These are phyloP conservation scores for Gaillardinia entomophila DNA, from an alignment of 805 yeast species.

Conservation along the genomic window DNA sequence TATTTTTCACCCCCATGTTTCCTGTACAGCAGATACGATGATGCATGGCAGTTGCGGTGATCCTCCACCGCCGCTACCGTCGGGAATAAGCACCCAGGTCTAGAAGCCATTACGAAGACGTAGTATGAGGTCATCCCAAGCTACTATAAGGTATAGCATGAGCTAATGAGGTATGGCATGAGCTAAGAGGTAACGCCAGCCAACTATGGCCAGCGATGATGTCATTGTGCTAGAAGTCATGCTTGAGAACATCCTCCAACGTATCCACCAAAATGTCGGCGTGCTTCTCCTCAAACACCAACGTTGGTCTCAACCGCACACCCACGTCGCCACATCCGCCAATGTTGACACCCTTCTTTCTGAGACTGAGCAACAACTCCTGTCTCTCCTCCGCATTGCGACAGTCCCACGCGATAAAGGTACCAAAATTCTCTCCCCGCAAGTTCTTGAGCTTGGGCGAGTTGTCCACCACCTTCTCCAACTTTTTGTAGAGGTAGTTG, in stretches of 20 bases:
- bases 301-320: constrained; percentile 61
- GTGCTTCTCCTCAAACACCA: constrained; percentile 56
- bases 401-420: constrained; percentile 63
- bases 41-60: too few relatives aligned
- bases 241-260: constrained; percentile 24
- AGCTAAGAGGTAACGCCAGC: too few relatives aligned
- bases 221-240: background rate
- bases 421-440: constrained; percentile 60
- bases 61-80: too few relatives aligned
- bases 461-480: constrained; percentile 32
- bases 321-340: constrained; percentile 63
- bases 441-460: constrained; percentile 43
- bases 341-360: constrained; percentile 52
- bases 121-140: too few relatives aligned
- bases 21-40: too few relatives aligned
- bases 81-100: too few relatives aligned
- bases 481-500: constrained; percentile 42
- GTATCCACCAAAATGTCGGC: constrained; percentile 50
- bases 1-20: too few relatives aligned
- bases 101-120: too few relatives aligned
- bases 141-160: too few relatives aligned
- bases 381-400: constrained; percentile 40
- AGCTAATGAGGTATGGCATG: too few relatives aligned
- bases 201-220: too few relatives aligned
- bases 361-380: constrained; percentile 38